Percentiles rank a stretch among this genome's conserved stretches.
phyloP scores from a whole-genome alignment of 805 yeast genomes.

The Yarrowia keelungensis region DNA sequence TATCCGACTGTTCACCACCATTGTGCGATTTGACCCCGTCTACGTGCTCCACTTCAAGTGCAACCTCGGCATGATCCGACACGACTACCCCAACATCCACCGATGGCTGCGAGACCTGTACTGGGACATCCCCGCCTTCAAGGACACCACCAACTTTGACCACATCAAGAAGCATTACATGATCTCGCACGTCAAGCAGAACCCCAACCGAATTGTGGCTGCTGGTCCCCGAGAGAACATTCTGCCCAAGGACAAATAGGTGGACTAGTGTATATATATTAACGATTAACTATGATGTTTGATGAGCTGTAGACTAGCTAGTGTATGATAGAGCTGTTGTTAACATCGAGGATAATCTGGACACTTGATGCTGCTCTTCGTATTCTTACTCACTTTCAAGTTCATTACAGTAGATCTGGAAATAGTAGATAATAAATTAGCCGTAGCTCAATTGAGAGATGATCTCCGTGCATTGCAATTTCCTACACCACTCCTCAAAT shows the following conservation, averaged over 20 bases:
- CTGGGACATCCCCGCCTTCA: slow-evolving; percentile 78
- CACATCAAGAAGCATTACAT: slow-evolving; percentile 94
- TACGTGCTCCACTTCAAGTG: slow-evolving; percentile 96
- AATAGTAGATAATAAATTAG: no score
- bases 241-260: slow-evolving; percentile 52
- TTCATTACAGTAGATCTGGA: no score
- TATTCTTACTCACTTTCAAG: no score
- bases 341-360: no score
- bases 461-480: no score
- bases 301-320: no score
- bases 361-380: no score
- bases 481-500: no score
- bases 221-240: slow-evolving; percentile 87
- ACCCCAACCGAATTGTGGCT: slow-evolving; percentile 85
- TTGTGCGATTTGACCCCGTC: slow-evolving; percentile 89
- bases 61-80: slow-evolving; percentile 79
- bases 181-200: slow-evolving; percentile 78
- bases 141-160: slow-evolving; percentile 80
- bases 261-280: background rate
- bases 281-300: background rate
- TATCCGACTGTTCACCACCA: slow-evolving; percentile 83
- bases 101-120: slow-evolving; percentile 83
- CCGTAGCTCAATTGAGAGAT: no score
- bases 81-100: slow-evolving; percentile 77
- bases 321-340: no score